Conservation (phyloP, 768 basidiomycete genomes). For the Russula dissimulans region DNA sequence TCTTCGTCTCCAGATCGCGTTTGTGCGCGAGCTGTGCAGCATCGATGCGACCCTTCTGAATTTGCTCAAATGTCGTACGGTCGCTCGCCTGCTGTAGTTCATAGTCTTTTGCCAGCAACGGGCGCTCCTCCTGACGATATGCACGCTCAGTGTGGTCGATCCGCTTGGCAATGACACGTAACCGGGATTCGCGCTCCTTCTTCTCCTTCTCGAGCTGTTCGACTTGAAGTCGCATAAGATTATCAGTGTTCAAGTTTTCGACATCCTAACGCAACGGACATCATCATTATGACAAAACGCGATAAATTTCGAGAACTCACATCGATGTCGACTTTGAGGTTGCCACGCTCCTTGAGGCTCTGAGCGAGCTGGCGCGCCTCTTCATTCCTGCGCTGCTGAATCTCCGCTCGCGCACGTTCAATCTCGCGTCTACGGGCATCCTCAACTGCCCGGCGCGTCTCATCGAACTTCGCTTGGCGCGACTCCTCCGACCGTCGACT, state of each 20-base stretch:
- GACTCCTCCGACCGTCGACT: constrained; percentile 62
- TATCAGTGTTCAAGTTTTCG: constrained; percentile 76
- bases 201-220: constrained; percentile 97
- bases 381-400: constrained; percentile 67
- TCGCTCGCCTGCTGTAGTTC: constrained; percentile 75
- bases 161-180: constrained; percentile 78
- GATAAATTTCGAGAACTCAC: constrained; percentile 31
- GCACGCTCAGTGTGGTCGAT: constrained; percentile 95
- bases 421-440: constrained; percentile 55
- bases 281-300: background rate
- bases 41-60: constrained; percentile 51
- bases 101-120: constrained; percentile 80
- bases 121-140: constrained; percentile 85
- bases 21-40: constrained; percentile 47
- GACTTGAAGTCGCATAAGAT: constrained; percentile 82
- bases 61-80: constrained; percentile 52
- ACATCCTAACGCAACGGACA: constrained; percentile 45
- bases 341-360: constrained; percentile 70
- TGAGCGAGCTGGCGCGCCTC: constrained; percentile 87
- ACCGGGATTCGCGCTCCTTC: constrained; percentile 70
- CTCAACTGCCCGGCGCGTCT: constrained; percentile 49
- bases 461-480: constrained; percentile 61
- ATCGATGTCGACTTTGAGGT: constrained; percentile 60
- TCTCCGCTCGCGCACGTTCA: constrained; percentile 58
- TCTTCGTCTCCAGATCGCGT: constrained; percentile 65